A percentile compares a stretch with the other conserved stretches of the same genome.
Conservation (phyloP, 306 rosid genomes). For the Cicer judaicum region DNA sequence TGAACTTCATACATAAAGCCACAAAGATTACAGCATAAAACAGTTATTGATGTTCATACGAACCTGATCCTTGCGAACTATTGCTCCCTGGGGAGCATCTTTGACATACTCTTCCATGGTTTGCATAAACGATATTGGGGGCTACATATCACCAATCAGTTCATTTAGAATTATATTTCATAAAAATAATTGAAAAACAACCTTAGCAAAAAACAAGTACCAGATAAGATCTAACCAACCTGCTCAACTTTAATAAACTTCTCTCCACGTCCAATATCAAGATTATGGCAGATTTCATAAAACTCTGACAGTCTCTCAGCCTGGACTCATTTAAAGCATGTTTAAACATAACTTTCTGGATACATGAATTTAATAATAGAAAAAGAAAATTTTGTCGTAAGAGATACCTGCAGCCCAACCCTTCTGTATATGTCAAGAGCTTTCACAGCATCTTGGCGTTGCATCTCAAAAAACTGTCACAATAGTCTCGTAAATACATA, state of each 20-base stretch:
- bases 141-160: constrained; percentile 58
- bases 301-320: constrained; percentile 94
- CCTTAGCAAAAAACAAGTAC: constrained; percentile 36
- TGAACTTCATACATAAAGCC: constrained; percentile 12
- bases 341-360: constrained; percentile 17
- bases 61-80: constrained; percentile 89
- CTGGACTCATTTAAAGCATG: constrained; percentile 52
- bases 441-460: constrained; percentile 79
- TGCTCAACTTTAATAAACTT: constrained; percentile 90
- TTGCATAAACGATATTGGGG: constrained; percentile 94
- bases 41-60: constrained; percentile 26
- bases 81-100: constrained; percentile 81
- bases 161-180: constrained; percentile 39
- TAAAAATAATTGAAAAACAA: background rate
- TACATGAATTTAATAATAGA: constrained; percentile 37
- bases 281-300: constrained; percentile 88
- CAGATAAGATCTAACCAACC: constrained; percentile 56
- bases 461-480: constrained; percentile 97
- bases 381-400: constrained; percentile 13
- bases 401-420: constrained; percentile 92
- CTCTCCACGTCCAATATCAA: constrained; percentile 93
- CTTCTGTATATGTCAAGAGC: constrained; percentile 91
- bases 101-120: constrained; percentile 97
- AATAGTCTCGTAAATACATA: constrained; percentile 41
- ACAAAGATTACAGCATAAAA: constrained; percentile 16